Evolutionary conservation across 306 rosid species (phyloP), one percentile per base, ranked within the genome.

Genomic region (Prosopis cineraria): DNA sequence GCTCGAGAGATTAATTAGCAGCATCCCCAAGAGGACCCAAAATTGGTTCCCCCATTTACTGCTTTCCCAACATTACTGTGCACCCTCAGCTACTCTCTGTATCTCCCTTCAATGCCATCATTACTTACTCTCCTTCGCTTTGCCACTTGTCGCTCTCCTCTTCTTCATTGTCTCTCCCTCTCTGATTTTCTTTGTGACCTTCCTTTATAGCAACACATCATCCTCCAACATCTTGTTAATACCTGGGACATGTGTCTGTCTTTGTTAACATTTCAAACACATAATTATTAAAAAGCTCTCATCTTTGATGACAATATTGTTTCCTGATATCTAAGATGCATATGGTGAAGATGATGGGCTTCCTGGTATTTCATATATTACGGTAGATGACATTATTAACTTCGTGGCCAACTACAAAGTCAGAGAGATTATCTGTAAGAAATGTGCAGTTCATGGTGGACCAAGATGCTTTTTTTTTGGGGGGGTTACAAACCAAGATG

Each of bases 71-170:
- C 86, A 88, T 43, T 60, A 85, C 70, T 74, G 80, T 80, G 74
- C 55, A 79, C n/a, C 53, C 86, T 70, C 88, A 91, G 67, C 97
- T 7, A 87, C 93, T 34, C 79, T 76, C 89, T 85, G 93, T n/a
- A 22, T 20, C 6, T 27, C 82, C 84, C 79, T 80, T 84, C 24
- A 84, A 17, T 76, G 72, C 60, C 34, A 16, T 22, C 62, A 55
- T 55, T 22, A 55, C 62, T 55, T 14, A 0, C 16, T 20, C 41
- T 55, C 79, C 16, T 7, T 11, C 29, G 22, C 14, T 6, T 24
- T 56, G 30, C 59, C 52, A 73, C 7, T 34, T 78, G 69, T 20
- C 59, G 11, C 68, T 6, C 24, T 22, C 4, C 22, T 8, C 43
- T 33, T 34, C 37, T 33, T 50, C 7, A 25, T 9, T 56, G n/a